Base-by-base conservation (phyloP, 148 eudicot species). In the Hydrangea macrophylla region DNA sequence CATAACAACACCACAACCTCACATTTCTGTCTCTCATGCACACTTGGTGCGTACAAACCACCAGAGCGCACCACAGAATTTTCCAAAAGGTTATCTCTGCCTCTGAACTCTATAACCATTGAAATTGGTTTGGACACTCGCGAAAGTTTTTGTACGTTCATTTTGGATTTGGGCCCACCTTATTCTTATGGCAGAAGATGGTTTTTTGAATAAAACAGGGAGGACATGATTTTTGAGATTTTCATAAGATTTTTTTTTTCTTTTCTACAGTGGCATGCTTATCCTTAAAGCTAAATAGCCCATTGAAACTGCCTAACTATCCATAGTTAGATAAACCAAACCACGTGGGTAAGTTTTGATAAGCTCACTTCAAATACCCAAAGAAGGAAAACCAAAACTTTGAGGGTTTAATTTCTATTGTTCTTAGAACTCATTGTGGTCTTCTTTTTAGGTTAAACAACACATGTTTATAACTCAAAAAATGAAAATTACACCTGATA, bases 131-230 rank as follows among this genome's bases (percentile, higher is more conserved):
- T 20, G 66, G 50, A 62, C 60, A 60, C 84, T 76, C 72, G 78
- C 74, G 78, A 77, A 55, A 61, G 51, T 37, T 32, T 64, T 68
- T 60, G 76, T 64, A 44, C 65, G 33, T 39, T 58, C 65, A 71
- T 58, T n/a, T n/a, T 73, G 54, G 71, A 71, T 40, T 56, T 22
- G 24, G 78, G 66, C 76, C 86, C 80, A 70, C 80, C 44, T 56
- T 51, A 71, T 58, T 45, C 71, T 53, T 33, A 55, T 61, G 39
- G 62, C 30, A 70, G 55, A 58, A 37, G 63, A 32, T n/a, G 9
- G 18, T 53, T 63, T 45, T 62, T 65, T 55, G 40, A 58, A 60
- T 27, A 25, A 12, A 40, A 9, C 45, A 40, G 0, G 45, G n/a
- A n/a, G 13, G 45, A 40, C 18, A 42, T 42, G 18, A 12, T 11